A percentile compares a stretch with the other conserved stretches of the same genome.
phyloP scores from a whole-genome alignment of 345 rosid species.

The Sisymbrium irio region DNA sequence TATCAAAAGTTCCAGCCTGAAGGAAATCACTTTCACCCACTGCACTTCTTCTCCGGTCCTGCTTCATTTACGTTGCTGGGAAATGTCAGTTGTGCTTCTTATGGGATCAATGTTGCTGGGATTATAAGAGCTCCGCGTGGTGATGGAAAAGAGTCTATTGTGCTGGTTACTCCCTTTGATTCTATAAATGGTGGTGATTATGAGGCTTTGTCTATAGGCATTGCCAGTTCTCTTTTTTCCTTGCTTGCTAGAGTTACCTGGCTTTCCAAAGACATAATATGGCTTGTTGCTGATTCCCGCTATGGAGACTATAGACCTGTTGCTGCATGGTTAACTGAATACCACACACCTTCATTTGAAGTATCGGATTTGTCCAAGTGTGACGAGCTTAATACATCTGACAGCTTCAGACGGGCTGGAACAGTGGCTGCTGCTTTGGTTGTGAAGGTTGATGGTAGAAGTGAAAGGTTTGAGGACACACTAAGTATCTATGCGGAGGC shows the following conservation, averaged over 20 bases:
- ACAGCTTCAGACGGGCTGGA: constrained; percentile 71
- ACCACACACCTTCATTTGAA: constrained; percentile 64
- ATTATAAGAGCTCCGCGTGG: constrained; percentile 92
- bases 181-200: constrained; percentile 43
- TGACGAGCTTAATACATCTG: constrained; percentile 37
- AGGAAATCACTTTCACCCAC: constrained; percentile 59
- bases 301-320: constrained; percentile 84
- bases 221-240: constrained; percentile 67
- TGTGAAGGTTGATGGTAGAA: constrained; percentile 64
- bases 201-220: constrained; percentile 63
- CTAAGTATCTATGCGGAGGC: constrained; percentile 84
- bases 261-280: constrained; percentile 88
- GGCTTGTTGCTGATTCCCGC: constrained; percentile 86
- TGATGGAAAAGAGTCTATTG: constrained; percentile 93
- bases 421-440: constrained; percentile 90
- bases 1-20: constrained; percentile 74
- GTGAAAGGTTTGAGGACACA: constrained; percentile 55
- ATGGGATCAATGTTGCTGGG: constrained; percentile 54
- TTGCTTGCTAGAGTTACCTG: constrained; percentile 81
- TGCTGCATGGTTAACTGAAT: constrained; percentile 82
- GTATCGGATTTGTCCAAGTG: constrained; percentile 32
- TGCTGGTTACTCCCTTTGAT: constrained; percentile 83
- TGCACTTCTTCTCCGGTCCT: constrained; percentile 71
- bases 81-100: constrained; percentile 55
- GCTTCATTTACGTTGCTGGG: constrained; percentile 41